Conservation (phyloP, 2,329 filamentous ascomycete species). For the Cercospora canescens region DNA sequence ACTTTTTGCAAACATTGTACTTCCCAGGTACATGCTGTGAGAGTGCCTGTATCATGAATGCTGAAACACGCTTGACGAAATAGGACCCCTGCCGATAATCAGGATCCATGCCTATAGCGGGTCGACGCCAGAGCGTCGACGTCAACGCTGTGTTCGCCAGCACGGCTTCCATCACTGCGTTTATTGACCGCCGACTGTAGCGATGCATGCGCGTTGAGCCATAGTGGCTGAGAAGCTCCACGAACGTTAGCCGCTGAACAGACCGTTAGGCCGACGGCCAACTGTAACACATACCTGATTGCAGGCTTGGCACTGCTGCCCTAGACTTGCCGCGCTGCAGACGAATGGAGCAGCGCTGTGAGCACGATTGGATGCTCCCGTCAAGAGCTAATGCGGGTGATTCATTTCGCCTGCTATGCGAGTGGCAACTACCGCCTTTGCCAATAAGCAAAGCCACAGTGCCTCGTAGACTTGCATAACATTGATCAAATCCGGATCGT, state of each 20-base stretch:
- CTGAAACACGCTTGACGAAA: constrained; percentile 21
- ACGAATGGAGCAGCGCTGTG: not conserved
- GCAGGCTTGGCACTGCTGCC: constrained; percentile 5
- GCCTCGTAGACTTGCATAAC: not conserved
- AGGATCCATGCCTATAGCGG: constrained; percentile 16
- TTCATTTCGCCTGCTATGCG: constrained; percentile 4
- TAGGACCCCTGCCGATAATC: constrained; percentile 14
- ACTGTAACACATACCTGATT: constrained; percentile 7
- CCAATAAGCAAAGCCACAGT: not conserved
- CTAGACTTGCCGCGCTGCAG: not conserved
- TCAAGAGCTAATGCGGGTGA: not conserved
- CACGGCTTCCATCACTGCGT: constrained; percentile 9
- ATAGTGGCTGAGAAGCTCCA: not conserved
- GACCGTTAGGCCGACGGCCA: constrained; percentile 3
- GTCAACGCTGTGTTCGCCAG: constrained; percentile 20
- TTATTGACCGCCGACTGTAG: constrained; percentile 6
- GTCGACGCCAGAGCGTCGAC: constrained; percentile 16
- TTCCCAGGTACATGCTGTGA: constrained; percentile 18
- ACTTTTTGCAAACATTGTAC: constrained; percentile 8
- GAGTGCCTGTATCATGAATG: constrained; percentile 19
- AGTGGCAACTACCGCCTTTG: not conserved
- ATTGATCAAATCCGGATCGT: not conserved
- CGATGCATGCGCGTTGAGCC: not conserved
- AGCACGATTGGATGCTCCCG: not conserved
- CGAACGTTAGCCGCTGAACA: not conserved